These are phyloP conservation scores for Aspergillus sp. DNA, from an alignment of 2,329 filamentous ascomycete genomes.

Conservation along the genomic window DNA sequence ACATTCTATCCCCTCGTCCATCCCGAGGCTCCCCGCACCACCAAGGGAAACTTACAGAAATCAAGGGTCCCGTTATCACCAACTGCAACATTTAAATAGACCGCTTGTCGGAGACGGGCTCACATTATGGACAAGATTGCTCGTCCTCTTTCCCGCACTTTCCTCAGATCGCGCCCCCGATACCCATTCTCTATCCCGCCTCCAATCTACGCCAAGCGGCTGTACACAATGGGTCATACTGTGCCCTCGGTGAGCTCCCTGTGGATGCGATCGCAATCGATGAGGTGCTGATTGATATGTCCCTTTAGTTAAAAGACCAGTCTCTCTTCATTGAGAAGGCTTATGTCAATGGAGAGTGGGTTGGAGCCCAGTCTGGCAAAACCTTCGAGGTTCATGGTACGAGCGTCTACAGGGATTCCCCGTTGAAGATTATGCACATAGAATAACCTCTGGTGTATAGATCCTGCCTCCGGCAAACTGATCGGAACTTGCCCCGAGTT, in stretches of 20 bases:
- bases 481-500: conserved; percentile 84
- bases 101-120: background rate
- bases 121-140: conserved; percentile 32
- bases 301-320: conserved; percentile 63
- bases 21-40: conserved; percentile 5
- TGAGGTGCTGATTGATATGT: conserved; percentile 5
- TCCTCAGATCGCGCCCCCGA: conserved; percentile 32
- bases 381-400: conserved; percentile 81
- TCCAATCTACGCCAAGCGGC: conserved; percentile 30
- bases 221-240: conserved; percentile 42
- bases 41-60: background rate
- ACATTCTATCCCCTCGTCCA: conserved; percentile 1
- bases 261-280: background rate
- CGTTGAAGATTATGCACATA: background rate
- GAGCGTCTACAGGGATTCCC: conserved; percentile 4
- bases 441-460: conserved; percentile 40
- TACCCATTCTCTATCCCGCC: conserved; percentile 36
- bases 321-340: conserved; percentile 79
- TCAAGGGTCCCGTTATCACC: conserved; percentile 2
- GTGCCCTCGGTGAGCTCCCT: conserved; percentile 35
- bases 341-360: conserved; percentile 93
- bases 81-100: background rate
- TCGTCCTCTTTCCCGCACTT: conserved; percentile 35
- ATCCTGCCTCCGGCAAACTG: conserved; percentile 76
- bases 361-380: conserved; percentile 78